Percentiles rank a stretch among this genome's conserved stretches.
These are phyloP conservation scores for Aspergillus terreus DNA, from an alignment of 2,329 filamentous ascomycete genomes.

Conservation along the genomic window DNA sequence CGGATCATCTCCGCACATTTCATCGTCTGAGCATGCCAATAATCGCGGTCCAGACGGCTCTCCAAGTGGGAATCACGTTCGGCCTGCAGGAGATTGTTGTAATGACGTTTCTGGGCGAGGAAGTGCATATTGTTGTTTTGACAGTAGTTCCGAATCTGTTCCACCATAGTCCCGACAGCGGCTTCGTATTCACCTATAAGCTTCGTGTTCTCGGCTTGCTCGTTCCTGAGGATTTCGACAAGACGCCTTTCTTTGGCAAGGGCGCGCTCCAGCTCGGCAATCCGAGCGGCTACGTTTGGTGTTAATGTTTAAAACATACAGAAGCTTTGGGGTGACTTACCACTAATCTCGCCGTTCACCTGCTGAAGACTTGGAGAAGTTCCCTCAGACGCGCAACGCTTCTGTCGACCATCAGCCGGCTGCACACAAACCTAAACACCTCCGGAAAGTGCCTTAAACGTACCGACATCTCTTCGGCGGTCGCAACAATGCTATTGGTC, in stretches of 20 bases:
- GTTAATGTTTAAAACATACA: background rate
- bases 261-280: slow-evolving; percentile 47
- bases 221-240: slow-evolving; percentile 41
- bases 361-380: slow-evolving; percentile 39
- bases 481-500: slow-evolving; percentile 47
- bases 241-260: slow-evolving; percentile 44
- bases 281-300: slow-evolving; percentile 29
- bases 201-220: slow-evolving; percentile 47
- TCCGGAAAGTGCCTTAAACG: slow-evolving; percentile 10
- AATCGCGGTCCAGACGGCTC: slow-evolving; percentile 47
- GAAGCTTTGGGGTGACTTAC: slow-evolving; percentile 22
- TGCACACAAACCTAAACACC: background rate
- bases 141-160: slow-evolving; percentile 50
- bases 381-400: slow-evolving; percentile 40
- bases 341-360: slow-evolving; percentile 41
- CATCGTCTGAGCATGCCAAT: slow-evolving; percentile 48
- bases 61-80: slow-evolving; percentile 49
- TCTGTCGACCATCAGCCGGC: slow-evolving; percentile 27
- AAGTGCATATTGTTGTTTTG: slow-evolving; percentile 48
- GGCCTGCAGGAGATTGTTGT: slow-evolving; percentile 48
- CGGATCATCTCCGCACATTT: slow-evolving; percentile 48
- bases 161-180: slow-evolving; percentile 45
- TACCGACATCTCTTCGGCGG: slow-evolving; percentile 49
- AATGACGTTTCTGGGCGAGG: slow-evolving; percentile 45
- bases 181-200: slow-evolving; percentile 48